These are phyloP conservation scores for Pholiota adiposa DNA, from an alignment of 1,284 basidiomycete species.

Conservation along the genomic window DNA sequence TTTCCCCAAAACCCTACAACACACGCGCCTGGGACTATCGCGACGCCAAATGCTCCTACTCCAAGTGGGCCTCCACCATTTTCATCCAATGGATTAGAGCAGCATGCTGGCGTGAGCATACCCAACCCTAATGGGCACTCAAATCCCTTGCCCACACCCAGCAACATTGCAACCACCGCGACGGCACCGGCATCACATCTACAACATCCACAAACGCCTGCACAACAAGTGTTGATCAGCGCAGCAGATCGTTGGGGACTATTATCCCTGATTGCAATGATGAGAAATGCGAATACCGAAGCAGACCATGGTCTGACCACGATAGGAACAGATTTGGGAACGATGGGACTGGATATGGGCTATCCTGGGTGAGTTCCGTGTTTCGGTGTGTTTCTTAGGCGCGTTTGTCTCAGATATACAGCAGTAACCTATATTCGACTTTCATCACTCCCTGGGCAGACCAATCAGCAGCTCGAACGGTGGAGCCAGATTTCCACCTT, in stretches of 20 bases:
- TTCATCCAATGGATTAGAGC: constrained; percentile 44
- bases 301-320: constrained; percentile 85
- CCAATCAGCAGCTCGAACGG: constrained; percentile 79
- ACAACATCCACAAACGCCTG: constrained; percentile 82
- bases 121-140: constrained; percentile 32
- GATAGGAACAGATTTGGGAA: constrained; percentile 92
- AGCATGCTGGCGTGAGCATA: constrained; percentile 29
- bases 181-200: constrained; percentile 39
- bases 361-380: constrained; percentile 70
- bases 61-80: constrained; percentile 39
- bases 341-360: constrained; percentile 91
- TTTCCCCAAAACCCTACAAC: constrained; percentile 40
- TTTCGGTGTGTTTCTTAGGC: constrained; percentile 12
- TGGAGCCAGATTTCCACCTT: constrained; percentile 91
- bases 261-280: constrained; percentile 86
- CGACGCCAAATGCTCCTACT: constrained; percentile 35
- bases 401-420: constrained; percentile 17
- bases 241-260: constrained; percentile 97
- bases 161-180: constrained; percentile 35
- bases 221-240: constrained; percentile 92
- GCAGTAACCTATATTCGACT: constrained; percentile 85
- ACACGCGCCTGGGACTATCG: constrained; percentile 33
- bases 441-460: constrained; percentile 98
- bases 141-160: constrained; percentile 35
- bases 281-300: constrained; percentile 83